phyloP scores from a whole-genome alignment of 495 filamentous ascomycete species.

The Penicillium egyptiacum region DNA sequence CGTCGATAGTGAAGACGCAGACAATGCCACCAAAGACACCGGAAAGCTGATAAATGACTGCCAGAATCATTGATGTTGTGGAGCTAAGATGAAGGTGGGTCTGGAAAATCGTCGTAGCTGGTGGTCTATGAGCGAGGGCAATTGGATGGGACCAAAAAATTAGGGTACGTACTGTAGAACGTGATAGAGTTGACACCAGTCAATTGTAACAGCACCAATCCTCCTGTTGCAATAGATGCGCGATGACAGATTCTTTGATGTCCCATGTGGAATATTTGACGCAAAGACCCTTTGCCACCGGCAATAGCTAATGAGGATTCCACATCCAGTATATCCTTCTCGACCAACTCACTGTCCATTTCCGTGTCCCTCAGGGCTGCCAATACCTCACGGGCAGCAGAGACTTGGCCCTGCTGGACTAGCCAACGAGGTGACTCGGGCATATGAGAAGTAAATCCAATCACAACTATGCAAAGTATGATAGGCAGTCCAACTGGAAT shows the following conservation, averaged over 20 bases:
- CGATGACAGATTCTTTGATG: constrained; percentile 29
- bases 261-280: constrained; percentile 25
- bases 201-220: constrained; percentile 51
- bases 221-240: constrained; percentile 24
- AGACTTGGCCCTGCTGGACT: constrained; percentile 48
- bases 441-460: constrained; percentile 55
- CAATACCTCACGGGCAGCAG: constrained; percentile 46
- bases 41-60: constrained; percentile 20
- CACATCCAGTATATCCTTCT: constrained; percentile 34
- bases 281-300: constrained; percentile 5
- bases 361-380: constrained; percentile 28
- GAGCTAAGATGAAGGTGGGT: constrained; percentile 16
- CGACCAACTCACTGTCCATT: constrained; percentile 24
- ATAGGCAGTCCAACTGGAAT: constrained; percentile 48
- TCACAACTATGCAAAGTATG: constrained; percentile 56
- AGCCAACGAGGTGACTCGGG: constrained; percentile 61
- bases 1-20: constrained; percentile 24
- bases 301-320: constrained; percentile 31
- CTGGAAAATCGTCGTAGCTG: constrained; percentile 19
- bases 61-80: constrained; percentile 19
- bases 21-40: constrained; percentile 18
- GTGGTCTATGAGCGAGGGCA: not conserved
- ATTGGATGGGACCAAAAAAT: too few species aligned
- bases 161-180: constrained; percentile 41
- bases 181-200: constrained; percentile 60